A percentile compares a stretch with the other conserved stretches of the same genome.
Evolutionary conservation across 768 basidiomycete species (phyloP).

Genomic region (Thelephora ganbajun): DNA sequence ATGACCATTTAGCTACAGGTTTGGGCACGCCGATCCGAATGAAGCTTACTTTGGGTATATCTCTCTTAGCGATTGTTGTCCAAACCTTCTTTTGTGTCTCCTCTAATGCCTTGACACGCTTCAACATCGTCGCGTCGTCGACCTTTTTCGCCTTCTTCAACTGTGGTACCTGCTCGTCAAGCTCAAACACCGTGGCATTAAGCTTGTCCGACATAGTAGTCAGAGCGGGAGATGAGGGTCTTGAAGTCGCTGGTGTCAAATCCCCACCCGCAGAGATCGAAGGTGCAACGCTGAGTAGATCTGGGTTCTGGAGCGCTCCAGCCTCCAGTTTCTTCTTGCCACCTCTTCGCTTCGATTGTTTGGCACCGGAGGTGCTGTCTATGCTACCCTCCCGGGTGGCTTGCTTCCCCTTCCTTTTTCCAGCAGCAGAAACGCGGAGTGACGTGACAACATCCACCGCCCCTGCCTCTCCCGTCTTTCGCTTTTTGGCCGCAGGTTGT

Average conservation of each 20-base stretch:
- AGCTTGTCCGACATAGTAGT: slow-evolving; percentile 26
- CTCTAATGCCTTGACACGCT: slow-evolving; percentile 64
- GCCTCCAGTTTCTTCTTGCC: slow-evolving; percentile 43
- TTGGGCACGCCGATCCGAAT: neutral
- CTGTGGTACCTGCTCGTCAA: slow-evolving; percentile 56
- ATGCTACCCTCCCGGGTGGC: slow-evolving; percentile 38
- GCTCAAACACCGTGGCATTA: slow-evolving; percentile 47
- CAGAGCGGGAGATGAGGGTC: slow-evolving; percentile 52
- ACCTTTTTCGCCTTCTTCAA: slow-evolving; percentile 67
- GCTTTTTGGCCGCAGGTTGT: slow-evolving; percentile 42
- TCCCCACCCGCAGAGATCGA: slow-evolving; percentile 50
- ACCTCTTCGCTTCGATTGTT: slow-evolving; percentile 35
- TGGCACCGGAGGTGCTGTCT: slow-evolving; percentile 45
- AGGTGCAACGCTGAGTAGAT: slow-evolving; percentile 33
- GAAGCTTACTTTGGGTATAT: slow-evolving; percentile 63
- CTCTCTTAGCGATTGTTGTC: slow-evolving; percentile 75
- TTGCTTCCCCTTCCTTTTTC: slow-evolving; percentile 39
- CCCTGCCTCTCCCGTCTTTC: slow-evolving; percentile 34
- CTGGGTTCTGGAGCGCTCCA: slow-evolving; percentile 35
- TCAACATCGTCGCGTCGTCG: slow-evolving; percentile 56
- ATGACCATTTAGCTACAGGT: neutral
- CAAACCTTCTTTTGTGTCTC: slow-evolving; percentile 83
- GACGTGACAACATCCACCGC: slow-evolving; percentile 22
- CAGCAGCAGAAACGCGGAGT: slow-evolving; percentile 25
- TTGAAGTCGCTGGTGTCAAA: slow-evolving; percentile 52